These are phyloP conservation scores for Climacium dendroides DNA, from an alignment of 225 moss, liverwort and hornwort species.

Conservation along the genomic window DNA sequence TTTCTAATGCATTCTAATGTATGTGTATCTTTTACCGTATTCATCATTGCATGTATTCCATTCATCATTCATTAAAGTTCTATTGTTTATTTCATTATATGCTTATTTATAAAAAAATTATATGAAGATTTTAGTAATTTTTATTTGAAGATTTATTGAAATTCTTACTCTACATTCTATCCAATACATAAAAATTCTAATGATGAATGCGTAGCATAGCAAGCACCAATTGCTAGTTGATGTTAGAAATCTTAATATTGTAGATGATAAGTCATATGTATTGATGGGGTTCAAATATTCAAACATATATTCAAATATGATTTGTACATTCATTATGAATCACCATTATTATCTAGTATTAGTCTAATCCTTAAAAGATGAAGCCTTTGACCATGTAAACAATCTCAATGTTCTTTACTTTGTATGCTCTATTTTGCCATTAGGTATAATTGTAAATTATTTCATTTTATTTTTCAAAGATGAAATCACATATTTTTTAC, in stretches of 20 bases:
- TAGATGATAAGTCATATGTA: background rate
- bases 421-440: background rate
- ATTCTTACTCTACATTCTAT: no score
- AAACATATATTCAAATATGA: background rate
- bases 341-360: background rate
- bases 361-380: background rate
- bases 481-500: background rate
- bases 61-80: no score
- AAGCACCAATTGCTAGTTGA: no score
- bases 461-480: background rate
- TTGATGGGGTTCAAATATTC: background rate
- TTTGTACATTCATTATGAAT: background rate
- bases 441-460: background rate
- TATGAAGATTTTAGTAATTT: no score
- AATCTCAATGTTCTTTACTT: background rate
- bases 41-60: no score
- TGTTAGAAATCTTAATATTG: background rate
- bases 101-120: no score
- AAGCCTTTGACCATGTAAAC: accelerated
- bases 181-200: no score
- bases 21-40: no score
- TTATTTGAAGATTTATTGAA: no score
- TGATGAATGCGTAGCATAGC: no score
- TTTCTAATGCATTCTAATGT: no score
- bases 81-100: no score